Evolutionary conservation across 495 filamentous ascomycete species (phyloP).

Genomic region (Penicillium coprophilum): DNA sequence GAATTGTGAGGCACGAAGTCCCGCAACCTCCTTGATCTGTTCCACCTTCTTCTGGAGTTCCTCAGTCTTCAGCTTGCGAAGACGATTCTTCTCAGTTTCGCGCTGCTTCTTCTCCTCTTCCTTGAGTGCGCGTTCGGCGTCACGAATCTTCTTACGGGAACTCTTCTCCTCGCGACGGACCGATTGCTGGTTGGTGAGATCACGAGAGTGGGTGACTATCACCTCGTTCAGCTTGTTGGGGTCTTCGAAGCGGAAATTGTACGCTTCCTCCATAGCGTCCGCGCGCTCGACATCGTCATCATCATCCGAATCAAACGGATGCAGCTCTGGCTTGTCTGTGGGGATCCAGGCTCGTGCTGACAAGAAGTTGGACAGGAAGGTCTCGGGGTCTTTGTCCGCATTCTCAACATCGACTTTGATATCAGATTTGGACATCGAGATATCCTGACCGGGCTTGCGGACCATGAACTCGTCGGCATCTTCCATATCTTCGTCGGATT

Average conservation of each 20-base stretch:
- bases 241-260: conserved; percentile 95
- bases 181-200: conserved; percentile 72
- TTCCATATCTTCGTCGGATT: conserved; percentile 53
- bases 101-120: conserved; percentile 74
- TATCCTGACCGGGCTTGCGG: conserved; percentile 43
- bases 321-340: conserved; percentile 53
- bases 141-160: conserved; percentile 70
- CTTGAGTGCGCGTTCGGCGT: conserved; percentile 70
- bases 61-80: conserved; percentile 83
- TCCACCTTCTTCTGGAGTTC: conserved; percentile 79
- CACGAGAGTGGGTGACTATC: conserved; percentile 82
- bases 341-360: conserved; percentile 84
- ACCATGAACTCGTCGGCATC: conserved; percentile 75
- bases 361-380: conserved; percentile 86
- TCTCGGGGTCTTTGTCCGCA: conserved; percentile 88
- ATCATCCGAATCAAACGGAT: conserved; percentile 90
- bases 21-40: conserved; percentile 84
- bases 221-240: conserved; percentile 80
- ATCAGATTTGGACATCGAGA: conserved; percentile 45
- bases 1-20: conserved; percentile 61
- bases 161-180: conserved; percentile 81
- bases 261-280: conserved; percentile 87
- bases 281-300: conserved; percentile 78
- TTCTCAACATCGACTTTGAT: conserved; percentile 63
- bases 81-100: conserved; percentile 76